Evolutionary conservation across 139 green algal species (phyloP), one percentile per base, ranked within the genome.

Genomic region (Chlamydomonas eustigma): DNA sequence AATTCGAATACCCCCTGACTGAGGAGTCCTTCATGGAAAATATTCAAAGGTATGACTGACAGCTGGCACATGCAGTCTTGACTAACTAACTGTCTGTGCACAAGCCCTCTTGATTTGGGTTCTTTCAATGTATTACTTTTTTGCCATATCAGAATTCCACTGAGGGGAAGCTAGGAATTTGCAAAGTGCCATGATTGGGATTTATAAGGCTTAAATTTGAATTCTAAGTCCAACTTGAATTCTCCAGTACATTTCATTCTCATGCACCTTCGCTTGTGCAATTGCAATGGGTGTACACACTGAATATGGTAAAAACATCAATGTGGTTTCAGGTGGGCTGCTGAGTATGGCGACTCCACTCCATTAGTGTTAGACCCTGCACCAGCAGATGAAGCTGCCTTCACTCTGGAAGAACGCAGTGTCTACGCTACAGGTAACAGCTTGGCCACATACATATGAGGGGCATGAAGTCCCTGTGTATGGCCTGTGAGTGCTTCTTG

Each of bases 1-100:
- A 76, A 36, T 86, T 84, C 76, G 76, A 87, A 77, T 84, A 88
- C 75, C 86, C 86, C 3, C 68, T 91, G 0, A 89, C 81, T 5
- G 86, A 91, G 64, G 80, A 88, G 44, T 12, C 39, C 1, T 77
- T 81, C 33, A 77, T 89, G 39, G 80, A 88, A 64, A 66, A 73
- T 51, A 33, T 91, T 3, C 70, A 75, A 0, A 75, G 68, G 68
- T 75, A 5, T 4, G n/a, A n/a, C n/a, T n/a, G n/a, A n/a, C n/a
- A n/a, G n/a, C n/a, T n/a, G n/a, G n/a, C n/a, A n/a, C n/a, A n/a
- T n/a, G n/a, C n/a, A n/a, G n/a, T n/a, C n/a, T n/a, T n/a, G n/a
- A n/a, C n/a, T n/a, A n/a, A n/a, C n/a, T n/a, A n/a, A n/a, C n/a
- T n/a, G n/a, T n/a, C n/a, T n/a, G n/a, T n/a, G n/a, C n/a, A n/a